These are phyloP conservation scores for Cercospora sp. DNA, from an alignment of 2,329 filamentous ascomycete genomes.

Conservation along the genomic window DNA sequence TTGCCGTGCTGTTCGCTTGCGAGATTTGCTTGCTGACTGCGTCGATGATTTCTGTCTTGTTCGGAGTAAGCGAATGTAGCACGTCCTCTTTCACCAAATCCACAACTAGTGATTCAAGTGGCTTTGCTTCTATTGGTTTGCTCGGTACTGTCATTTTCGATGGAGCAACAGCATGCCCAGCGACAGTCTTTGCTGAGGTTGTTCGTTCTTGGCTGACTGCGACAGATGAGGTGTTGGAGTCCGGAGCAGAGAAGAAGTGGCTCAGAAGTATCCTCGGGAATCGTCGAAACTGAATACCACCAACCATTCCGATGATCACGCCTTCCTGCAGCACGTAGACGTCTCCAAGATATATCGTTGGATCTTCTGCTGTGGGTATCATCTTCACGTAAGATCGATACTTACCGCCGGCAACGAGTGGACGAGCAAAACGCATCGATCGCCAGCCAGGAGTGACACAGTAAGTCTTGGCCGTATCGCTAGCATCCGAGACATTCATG, in stretches of 20 bases:
- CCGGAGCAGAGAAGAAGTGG: conserved; percentile 66
- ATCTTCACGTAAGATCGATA: conserved; percentile 40
- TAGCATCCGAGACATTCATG: conserved; percentile 41
- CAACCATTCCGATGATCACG: conserved; percentile 26
- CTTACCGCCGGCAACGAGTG: conserved; percentile 33
- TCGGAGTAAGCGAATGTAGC: neutral
- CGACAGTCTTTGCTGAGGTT: neutral
- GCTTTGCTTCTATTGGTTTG: no score
- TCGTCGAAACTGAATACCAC: conserved; percentile 57
- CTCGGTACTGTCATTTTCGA: no score
- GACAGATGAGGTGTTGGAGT: no score
- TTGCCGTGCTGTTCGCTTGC: neutral
- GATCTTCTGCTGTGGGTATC: conserved; percentile 33
- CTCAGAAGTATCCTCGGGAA: conserved; percentile 66
- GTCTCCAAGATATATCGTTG: conserved; percentile 26
- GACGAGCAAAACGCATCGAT: conserved; percentile 34
- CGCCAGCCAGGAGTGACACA: conserved; percentile 41
- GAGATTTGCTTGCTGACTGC: neutral
- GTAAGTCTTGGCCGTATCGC: conserved; percentile 37
- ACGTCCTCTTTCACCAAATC: neutral
- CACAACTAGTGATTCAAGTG: neutral
- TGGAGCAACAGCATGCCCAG: neutral
- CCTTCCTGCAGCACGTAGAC: conserved; percentile 29
- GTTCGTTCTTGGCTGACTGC: no score
- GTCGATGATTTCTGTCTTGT: no score